Base-by-base conservation (phyloP, 192 early-diverging fungal genomes). In the Gaertneriomyces sp. region DNA sequence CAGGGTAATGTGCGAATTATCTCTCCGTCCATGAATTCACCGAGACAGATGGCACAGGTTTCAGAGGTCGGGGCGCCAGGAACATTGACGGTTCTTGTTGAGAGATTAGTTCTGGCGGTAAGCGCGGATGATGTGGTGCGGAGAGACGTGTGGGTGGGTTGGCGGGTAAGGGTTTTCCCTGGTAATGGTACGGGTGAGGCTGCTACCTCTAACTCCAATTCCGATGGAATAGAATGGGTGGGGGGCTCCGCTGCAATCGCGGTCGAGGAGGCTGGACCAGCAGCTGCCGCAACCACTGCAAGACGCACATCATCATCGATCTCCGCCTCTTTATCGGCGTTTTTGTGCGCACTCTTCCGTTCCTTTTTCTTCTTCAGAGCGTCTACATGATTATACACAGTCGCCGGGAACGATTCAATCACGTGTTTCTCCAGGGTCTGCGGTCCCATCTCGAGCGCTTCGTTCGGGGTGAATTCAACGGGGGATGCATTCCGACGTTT, bases 41-140 rank as follows among this genome's bases (percentile, higher is more conserved):
- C 80, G 41, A 90, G 66, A 58, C 89, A 90, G 52, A 90, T 85
- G 7, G 87, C 80, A 44, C 89, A 90, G 5, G 79, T 78, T 38
- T 83, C 72, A 17, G 66, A 53, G 2, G 67, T 46, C 0, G 57
- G 17, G 12, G 53, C 63, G 42, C 63, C 63, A 12, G 25, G 25
- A 33, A 33, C 25, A 33, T 54, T 54, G 3, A 65, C 63, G 6
- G 61, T 63, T 10, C 40, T 19, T 14, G 12, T 12, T 10, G 58
- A 59, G 39, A 10, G 39, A 20, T 38, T 39, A 39, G 61, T 63
- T 19, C 50, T 46, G 1, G 0, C 19, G 25, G 61, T 52, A 14
- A n/a, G 33, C 49, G 53, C 50, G 19, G 61, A 63, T 25, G 11
- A 38, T 4, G 38, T 43, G 58, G 14, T 12, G 47, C 20, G 33